Conservation (phyloP, 108 stramenopile species). For the Cyclotella atomus region DNA sequence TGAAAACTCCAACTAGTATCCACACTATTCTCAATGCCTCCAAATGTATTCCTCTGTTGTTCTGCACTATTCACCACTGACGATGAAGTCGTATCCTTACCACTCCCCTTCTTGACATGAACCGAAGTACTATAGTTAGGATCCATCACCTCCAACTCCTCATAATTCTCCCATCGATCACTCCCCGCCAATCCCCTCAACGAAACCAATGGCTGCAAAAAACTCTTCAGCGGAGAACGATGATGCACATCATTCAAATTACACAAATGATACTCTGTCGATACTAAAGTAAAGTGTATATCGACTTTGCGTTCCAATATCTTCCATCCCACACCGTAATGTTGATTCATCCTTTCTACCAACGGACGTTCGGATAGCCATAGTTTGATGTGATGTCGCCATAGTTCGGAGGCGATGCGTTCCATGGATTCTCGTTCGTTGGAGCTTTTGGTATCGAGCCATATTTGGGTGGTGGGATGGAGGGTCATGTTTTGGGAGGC, state of each 20-base stretch:
- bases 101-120: slow-evolving; percentile 30
- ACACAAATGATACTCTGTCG: slow-evolving; percentile 79
- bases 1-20: slow-evolving; percentile 73
- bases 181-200: slow-evolving; percentile 28
- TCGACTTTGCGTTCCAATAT: slow-evolving; percentile 59
- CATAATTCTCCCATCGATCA: slow-evolving; percentile 31
- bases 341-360: slow-evolving; percentile 29
- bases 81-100: slow-evolving; percentile 6
- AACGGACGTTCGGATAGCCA: slow-evolving; percentile 48
- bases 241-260: slow-evolving; percentile 77
- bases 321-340: slow-evolving; percentile 56
- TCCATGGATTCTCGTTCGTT: slow-evolving; percentile 51
- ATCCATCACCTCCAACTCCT: slow-evolving; percentile 42
- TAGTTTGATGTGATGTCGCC: slow-evolving; percentile 43
- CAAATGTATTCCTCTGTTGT: slow-evolving; percentile 24
- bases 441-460: slow-evolving; percentile 31
- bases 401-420: slow-evolving; percentile 40
- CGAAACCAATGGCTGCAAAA: slow-evolving; percentile 43
- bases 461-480: slow-evolving; percentile 43
- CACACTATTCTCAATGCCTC: slow-evolving; percentile 58
- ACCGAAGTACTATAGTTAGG: slow-evolving; percentile 42
- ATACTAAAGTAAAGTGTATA: slow-evolving; percentile 74
- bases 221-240: slow-evolving; percentile 61
- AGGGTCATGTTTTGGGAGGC: slow-evolving; percentile 57
- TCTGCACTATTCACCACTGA: not conserved